Base-by-base conservation (phyloP, 2,329 filamentous ascomycete genomes). In the Aspergillus hortae region DNA sequence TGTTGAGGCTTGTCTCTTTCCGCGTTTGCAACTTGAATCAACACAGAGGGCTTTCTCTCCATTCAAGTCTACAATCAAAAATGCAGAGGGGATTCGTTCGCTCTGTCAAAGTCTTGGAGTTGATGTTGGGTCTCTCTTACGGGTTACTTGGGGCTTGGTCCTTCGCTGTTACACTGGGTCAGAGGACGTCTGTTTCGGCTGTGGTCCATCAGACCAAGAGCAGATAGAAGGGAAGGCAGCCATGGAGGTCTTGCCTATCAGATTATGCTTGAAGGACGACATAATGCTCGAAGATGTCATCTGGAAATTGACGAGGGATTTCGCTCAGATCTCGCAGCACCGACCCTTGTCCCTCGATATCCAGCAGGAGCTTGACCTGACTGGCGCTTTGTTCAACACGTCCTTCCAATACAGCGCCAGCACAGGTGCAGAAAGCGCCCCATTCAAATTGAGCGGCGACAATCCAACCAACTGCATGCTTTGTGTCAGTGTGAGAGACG, bases 1-100 rank as follows among this genome's bases (percentile, higher is more conserved):
- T 9, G 52, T 73, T 19, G 75, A 79, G 57, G 73, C 77, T 1
- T 79, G 76, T 56, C 63, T 73, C 45, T 78, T 80, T 56, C 77
- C 76, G 4, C 44, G 57, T 1, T 48, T 70, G 6, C 59, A 54
- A 2, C 46, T 54, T 0, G 58, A 56, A 3, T 33, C 54, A n/a
- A 38, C 9, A 2, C 46, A 53, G 3, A 41, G 45, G 2, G 46
- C 40, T 4, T 55, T 33, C 33, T 36, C 33, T 4, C 15, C 27
- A 9, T 17, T 25, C 15, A 27, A 43, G 38, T n/a, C 61, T n/a
- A 23, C 12, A 9, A 55, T 67, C 19, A 53, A 58, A 7, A 56
- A 62, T 46, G 59, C 56, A 2, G 41, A 53, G 0, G 51, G 61
- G 4, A 42, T 70, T 5, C 61, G 64, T 15, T 52, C 49, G 2